Evolutionary conservation across 192 early-diverging fungal genomes (phyloP).

Genomic region (Spinellus fusiger): DNA sequence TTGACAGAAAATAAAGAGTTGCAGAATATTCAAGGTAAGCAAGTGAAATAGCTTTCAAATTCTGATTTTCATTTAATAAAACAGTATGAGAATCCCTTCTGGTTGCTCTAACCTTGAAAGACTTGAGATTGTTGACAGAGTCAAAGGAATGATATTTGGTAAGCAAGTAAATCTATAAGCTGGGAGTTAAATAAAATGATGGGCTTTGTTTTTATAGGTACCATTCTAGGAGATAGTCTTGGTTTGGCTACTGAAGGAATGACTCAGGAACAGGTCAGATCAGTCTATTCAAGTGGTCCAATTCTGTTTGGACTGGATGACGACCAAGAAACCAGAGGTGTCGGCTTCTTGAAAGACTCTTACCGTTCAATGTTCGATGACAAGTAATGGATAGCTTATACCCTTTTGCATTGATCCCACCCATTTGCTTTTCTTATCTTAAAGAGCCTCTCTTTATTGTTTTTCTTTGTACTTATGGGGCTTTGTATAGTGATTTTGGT

Average conservation of each 20-base stretch:
- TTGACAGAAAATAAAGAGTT: background rate
- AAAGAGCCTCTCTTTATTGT: slow-evolving; percentile 1
- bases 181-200: background rate
- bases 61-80: background rate
- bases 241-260: slow-evolving; percentile 63
- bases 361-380: slow-evolving; percentile 27
- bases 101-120: slow-evolving; percentile 27
- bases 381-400: slow-evolving; percentile 17
- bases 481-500: slow-evolving; percentile 27
- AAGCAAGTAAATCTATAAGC: background rate
- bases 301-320: slow-evolving; percentile 51
- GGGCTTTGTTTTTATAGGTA: slow-evolving; percentile 26
- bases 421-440: background rate
- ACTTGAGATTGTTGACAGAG: slow-evolving; percentile 24
- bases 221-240: slow-evolving; percentile 56
- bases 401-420: background rate
- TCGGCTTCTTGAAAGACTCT: slow-evolving; percentile 20
- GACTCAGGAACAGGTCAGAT: slow-evolving; percentile 31
- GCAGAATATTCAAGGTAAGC: slow-evolving; percentile 1
- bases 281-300: slow-evolving; percentile 50
- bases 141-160: slow-evolving; percentile 36
- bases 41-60: too few species aligned
- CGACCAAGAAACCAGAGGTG: slow-evolving; percentile 14
- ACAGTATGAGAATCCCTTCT: slow-evolving; percentile 29
- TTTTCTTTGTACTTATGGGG: background rate